These are phyloP conservation scores for Mycena metata DNA, from an alignment of 768 basidiomycete genomes.

Conservation along the genomic window DNA sequence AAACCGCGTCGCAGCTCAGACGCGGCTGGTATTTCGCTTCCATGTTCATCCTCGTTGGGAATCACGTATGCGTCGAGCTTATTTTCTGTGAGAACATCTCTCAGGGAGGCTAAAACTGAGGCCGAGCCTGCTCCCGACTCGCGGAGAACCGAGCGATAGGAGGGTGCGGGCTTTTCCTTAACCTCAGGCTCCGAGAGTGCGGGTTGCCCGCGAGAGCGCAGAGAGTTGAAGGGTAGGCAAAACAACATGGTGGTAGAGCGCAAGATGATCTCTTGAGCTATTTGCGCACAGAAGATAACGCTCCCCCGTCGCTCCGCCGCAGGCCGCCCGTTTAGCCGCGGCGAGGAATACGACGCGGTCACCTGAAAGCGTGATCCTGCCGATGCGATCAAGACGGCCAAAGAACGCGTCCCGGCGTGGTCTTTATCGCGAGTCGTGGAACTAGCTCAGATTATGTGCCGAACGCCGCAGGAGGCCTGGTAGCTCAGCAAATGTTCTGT, in stretches of 20 bases:
- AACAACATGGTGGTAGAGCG: conserved; percentile 28
- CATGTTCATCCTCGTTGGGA: conserved; percentile 69
- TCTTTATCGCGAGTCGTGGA: too few relatives aligned
- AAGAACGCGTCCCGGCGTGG: too few relatives aligned
- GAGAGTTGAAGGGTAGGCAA: conserved; percentile 29
- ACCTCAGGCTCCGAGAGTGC: background rate
- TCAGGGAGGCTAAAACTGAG: conserved; percentile 23
- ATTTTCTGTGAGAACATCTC: conserved; percentile 32
- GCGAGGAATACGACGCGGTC: too few relatives aligned
- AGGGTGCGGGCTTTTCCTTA: conserved; percentile 10
- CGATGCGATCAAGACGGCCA: too few relatives aligned
- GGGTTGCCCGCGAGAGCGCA: conserved; percentile 3
- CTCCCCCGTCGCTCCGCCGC: too few relatives aligned
- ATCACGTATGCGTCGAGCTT: conserved; percentile 49
- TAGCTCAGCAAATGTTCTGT: too few relatives aligned
- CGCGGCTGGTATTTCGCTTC: conserved; percentile 66
- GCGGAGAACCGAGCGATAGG: conserved; percentile 27
- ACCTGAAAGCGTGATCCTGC: too few relatives aligned
- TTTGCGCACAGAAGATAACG: too few relatives aligned
- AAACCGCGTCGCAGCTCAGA: conserved; percentile 69
- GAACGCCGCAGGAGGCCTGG: too few relatives aligned
- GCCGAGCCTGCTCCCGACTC: conserved; percentile 31
- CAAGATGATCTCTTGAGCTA: too few relatives aligned
- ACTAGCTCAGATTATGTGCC: too few relatives aligned
- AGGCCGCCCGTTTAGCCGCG: too few relatives aligned